Evolutionary conservation across 345 rosid species (phyloP).

Genomic region (Psidium friedrichsthalianum): DNA sequence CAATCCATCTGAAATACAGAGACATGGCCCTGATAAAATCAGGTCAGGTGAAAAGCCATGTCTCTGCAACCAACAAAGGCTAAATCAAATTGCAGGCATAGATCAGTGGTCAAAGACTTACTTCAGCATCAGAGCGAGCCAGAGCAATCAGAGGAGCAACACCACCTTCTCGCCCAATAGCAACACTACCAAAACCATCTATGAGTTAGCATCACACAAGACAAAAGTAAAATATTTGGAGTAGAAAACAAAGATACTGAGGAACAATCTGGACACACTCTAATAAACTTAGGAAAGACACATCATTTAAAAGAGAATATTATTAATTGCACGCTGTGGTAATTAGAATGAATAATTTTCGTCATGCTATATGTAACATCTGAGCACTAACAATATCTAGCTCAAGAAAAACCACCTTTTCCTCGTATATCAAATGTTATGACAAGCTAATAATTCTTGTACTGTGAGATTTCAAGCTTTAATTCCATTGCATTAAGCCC

Average conservation of each 20-base stretch:
- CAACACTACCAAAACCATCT: conserved; percentile 17
- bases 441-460: not conserved
- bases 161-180: conserved; percentile 41
- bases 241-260: not conserved
- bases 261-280: not conserved
- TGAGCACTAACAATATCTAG: not conserved
- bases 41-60: not conserved
- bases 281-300: not conserved
- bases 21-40: not conserved
- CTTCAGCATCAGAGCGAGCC: conserved; percentile 37
- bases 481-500: not conserved
- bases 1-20: not conserved
- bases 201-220: not conserved
- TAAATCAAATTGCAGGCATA: not conserved
- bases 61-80: not conserved
- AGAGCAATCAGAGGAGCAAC: conserved; percentile 34
- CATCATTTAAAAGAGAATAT: not conserved
- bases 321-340: not conserved
- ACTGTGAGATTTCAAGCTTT: not conserved
- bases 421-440: not conserved
- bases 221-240: not conserved
- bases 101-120: not conserved
- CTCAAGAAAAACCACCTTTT: not conserved
- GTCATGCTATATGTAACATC: not conserved
- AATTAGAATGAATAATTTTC: not conserved